These are phyloP conservation scores for Sporothrix phasma DNA, from an alignment of 2,329 filamentous ascomycete species.

Conservation along the genomic window DNA sequence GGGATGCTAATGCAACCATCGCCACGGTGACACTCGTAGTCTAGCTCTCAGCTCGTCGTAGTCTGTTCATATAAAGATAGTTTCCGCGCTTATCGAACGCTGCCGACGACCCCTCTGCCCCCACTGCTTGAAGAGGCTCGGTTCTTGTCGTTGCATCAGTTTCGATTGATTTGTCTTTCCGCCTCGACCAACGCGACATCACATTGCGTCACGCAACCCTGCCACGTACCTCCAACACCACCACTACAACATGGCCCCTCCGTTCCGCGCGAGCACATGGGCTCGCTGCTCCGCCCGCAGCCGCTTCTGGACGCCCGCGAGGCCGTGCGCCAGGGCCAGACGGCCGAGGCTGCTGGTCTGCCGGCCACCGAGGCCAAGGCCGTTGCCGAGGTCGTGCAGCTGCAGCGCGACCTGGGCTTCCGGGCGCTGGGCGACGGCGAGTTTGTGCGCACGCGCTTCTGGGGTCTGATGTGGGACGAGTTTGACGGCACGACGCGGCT, in stretches of 20 bases:
- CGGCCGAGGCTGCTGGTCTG: slow-evolving; percentile 35
- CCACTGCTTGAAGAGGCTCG: neutral
- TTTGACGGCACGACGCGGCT: slow-evolving; percentile 37
- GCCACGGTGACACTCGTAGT: neutral
- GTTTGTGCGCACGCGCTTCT: slow-evolving; percentile 34
- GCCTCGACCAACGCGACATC: neutral
- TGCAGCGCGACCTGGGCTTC: slow-evolving; percentile 49
- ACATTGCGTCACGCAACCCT: neutral
- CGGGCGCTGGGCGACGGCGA: slow-evolving; percentile 52
- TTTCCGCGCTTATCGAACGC: neutral
- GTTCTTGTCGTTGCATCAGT: neutral
- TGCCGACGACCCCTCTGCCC: neutral
- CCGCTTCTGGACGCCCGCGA: slow-evolving; percentile 45
- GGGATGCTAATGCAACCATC: slow-evolving; percentile 5
- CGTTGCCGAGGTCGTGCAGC: slow-evolving; percentile 48
- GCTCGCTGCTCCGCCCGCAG: slow-evolving; percentile 60
- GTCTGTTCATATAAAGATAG: neutral
- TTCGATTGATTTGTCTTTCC: neutral
- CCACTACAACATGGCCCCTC: slow-evolving; percentile 10
- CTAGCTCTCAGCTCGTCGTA: too few species aligned
- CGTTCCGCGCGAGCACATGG: slow-evolving; percentile 70
- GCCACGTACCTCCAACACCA: neutral
- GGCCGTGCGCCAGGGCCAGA: slow-evolving; percentile 44
- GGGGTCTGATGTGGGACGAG: slow-evolving; percentile 31
- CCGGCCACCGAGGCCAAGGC: slow-evolving; percentile 45